Base-by-base conservation (phyloP, 202 grass and related monocot genomes). In the Panicum virgatum region DNA sequence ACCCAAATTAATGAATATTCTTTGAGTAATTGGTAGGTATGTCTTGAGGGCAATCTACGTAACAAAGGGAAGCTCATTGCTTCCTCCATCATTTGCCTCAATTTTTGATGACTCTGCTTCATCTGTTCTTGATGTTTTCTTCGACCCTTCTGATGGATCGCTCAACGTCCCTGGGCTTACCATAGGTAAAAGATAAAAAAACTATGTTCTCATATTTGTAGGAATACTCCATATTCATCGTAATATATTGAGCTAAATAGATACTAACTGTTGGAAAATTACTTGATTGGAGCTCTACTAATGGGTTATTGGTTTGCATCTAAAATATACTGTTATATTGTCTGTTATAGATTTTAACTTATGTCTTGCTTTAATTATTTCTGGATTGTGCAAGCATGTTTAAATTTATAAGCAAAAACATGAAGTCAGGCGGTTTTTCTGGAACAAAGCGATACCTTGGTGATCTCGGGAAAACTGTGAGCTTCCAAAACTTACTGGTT, bases 51-150 rank as follows among this genome's bases (percentile, higher is more conserved):
- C 90, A 73, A 50, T 97, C 57, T 97, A 97, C 66, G 47, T 91
- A 85, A 88, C 88, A 66, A 97, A 93, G 82, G 90, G 90, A 75
- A 97, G 90, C 84, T 82, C 75, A 23, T 88, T 93, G 64, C 93
- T 97, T 91, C 93, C 93, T 72, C 93, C 93, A 73, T 90, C 90
- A 79, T 93, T 96, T 84, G 90, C 88, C 67, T 96, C 93, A 22
- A 96, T 96, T 76, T 96, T 96, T 83, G 88, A 96, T 46, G 93
- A 96, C 43, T 88, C 90, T 30, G 93, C 93, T 71, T 89, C 87
- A 83, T 96, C 93, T 86, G 91, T 92, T 87, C 88, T 93, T 86
- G 93, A 96, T 93, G 90, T 96, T 77, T 96, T 96, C 86, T 96
- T 96, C 76, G 93, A 96, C 73, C 93, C 93, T 87, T 96, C 93